Percentiles rank a stretch among this genome's conserved stretches.
These are phyloP conservation scores for Lactifluus echinatus DNA, from an alignment of 768 basidiomycete genomes.

Conservation along the genomic window DNA sequence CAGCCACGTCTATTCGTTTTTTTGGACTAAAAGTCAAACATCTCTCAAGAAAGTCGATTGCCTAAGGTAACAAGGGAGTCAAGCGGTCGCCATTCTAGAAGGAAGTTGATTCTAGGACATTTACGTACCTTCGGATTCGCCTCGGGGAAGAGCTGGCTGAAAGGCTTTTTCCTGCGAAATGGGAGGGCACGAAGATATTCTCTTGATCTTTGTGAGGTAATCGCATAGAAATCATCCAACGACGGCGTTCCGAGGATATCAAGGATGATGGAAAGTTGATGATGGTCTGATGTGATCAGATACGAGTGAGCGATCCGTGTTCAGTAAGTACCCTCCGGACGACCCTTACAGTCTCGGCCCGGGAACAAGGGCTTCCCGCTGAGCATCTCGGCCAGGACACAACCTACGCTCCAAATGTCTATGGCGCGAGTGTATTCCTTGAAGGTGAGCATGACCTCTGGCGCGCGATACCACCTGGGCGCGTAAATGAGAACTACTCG, in stretches of 20 bases:
- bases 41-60: constrained; percentile 70
- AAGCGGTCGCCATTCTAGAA: neutral
- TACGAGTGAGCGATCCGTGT: neutral
- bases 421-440: constrained; percentile 89
- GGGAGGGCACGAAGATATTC: constrained; percentile 87
- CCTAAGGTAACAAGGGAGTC: constrained; percentile 31
- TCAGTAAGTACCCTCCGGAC: constrained; percentile 1
- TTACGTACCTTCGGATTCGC: constrained; percentile 55
- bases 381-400: constrained; percentile 86
- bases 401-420: constrained; percentile 83
- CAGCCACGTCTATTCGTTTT: constrained; percentile 78
- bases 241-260: constrained; percentile 89
- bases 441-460: constrained; percentile 97
- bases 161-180: constrained; percentile 72
- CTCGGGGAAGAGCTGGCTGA: constrained; percentile 60
- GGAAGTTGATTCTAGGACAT: neutral
- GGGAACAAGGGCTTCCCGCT: constrained; percentile 90
- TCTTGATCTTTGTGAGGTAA: constrained; percentile 67
- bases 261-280: constrained; percentile 87
- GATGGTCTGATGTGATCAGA: constrained; percentile 69
- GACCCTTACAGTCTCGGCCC: constrained; percentile 77
- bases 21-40: constrained; percentile 82
- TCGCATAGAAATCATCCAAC: constrained; percentile 92
- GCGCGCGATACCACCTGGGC: constrained; percentile 88
- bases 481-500: constrained; percentile 9